Evolutionary conservation across 169 alveolate genomes (phyloP), one percentile per base, ranked within the genome.

Genomic region (Theileria parva): DNA sequence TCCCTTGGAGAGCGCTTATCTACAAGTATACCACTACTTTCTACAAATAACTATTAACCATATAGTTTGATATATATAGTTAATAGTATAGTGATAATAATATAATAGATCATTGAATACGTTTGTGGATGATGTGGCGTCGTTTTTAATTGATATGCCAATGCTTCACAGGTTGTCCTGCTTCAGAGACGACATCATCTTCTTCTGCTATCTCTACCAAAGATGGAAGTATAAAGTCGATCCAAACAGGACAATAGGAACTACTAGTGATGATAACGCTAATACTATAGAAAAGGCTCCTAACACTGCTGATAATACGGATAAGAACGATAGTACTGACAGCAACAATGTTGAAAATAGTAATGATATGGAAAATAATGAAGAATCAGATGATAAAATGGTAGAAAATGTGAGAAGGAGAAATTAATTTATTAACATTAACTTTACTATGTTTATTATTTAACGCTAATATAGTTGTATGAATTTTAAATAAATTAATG

Each of bases 151-250:
- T n/a, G 97, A 97, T 80, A 97, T 97, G 98, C 99, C 99, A 21
- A 93, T 96, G 91, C 87, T 97, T 92, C 98, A 97, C 85, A 95
- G 99, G 88, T 81, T 97, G 34, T 94, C 98, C 72, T 97, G 99
- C 83, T 98, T 98, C 92, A 95, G 99, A 83, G 99, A 98, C 84
- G 99, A 98, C 86, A 92, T 97, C 8, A 97, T 98, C 51, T 98
- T 98, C 93, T 77, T 97, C 59, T 94, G 97, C 79, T 97, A 97
- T 90, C 80, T 98, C 63, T 96, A 96, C 83, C 98, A 98, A 92
- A 94, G 99, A 74, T 97, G 98, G 95, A 94, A 94, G 9, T 97
- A 97, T 77, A 76, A 77, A 57, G 93, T 87, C 48, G 94, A 91
- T 79, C 88, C 86, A 30, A 81, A 68, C 23, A 51, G 92, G 12